Evolutionary conservation across 305 asterid species (phyloP).

Genomic region (Fraxinus albicans): DNA sequence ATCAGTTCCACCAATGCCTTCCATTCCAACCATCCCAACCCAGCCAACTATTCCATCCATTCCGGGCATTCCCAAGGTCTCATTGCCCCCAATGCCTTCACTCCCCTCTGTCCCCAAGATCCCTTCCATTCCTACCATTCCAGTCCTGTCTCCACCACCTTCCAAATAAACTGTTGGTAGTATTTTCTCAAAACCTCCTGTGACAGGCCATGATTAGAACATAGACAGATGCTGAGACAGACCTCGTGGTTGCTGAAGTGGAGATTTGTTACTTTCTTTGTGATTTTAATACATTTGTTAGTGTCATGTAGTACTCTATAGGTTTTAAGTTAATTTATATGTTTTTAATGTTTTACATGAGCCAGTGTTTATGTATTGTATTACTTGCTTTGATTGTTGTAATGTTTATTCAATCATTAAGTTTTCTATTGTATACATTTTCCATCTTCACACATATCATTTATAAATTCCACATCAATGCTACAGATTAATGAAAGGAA

Average conservation of each 20-base stretch:
- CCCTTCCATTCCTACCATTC: neutral
- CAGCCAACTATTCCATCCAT: slow-evolving; percentile 18
- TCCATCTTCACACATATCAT: neutral
- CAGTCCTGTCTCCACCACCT: neutral
- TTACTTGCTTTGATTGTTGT: neutral
- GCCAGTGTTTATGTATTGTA: neutral
- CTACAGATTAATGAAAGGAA: neutral
- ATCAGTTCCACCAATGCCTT: slow-evolving; percentile 21
- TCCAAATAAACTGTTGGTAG: neutral
- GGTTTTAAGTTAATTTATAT: neutral
- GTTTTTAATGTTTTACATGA: neutral
- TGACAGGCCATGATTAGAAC: neutral
- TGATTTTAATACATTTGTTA: neutral
- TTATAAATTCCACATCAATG: neutral
- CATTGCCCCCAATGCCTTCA: slow-evolving; percentile 9
- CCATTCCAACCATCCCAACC: slow-evolving; percentile 28
- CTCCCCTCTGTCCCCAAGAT: neutral
- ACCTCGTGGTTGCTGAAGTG: neutral
- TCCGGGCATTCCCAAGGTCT: slow-evolving; percentile 4
- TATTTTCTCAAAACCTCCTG: neutral
- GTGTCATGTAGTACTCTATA: neutral
- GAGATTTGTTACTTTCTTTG: neutral
- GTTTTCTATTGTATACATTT: neutral
- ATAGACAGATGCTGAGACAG: too few relatives aligned
- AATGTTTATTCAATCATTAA: neutral